Conservation (phyloP, 139 green algal genomes). For the Picochlorum sp. region DNA sequence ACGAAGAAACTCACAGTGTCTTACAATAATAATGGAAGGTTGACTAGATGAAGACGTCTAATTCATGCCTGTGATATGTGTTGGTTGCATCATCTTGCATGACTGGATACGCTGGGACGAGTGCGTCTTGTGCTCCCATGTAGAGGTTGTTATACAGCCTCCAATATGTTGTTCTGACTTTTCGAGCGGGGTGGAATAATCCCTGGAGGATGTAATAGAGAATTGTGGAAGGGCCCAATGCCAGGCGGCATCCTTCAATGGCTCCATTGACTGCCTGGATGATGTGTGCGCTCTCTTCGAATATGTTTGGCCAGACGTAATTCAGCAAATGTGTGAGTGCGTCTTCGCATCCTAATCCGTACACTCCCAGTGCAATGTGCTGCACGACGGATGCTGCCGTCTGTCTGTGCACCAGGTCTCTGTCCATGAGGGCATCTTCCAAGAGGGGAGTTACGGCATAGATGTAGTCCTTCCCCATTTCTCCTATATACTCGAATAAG, state of each 20-base stretch:
- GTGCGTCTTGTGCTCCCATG: constrained; percentile 82
- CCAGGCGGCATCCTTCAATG: constrained; percentile 83
- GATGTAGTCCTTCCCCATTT: constrained; percentile 99
- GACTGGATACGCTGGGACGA: constrained; percentile 73
- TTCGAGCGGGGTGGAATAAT: constrained; percentile 88
- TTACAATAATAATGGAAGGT: background rate
- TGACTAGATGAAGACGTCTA: constrained; percentile 81
- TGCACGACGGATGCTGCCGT: constrained; percentile 84
- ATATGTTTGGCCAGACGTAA: constrained; percentile 98
- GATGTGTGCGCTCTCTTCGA: constrained; percentile 92
- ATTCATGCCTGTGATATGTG: constrained; percentile 81
- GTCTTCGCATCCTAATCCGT: constrained; percentile 94
- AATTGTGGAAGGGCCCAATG: constrained; percentile 75
- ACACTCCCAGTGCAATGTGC: constrained; percentile 79
- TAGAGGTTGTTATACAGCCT: constrained; percentile 98
- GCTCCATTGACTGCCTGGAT: constrained; percentile 85
- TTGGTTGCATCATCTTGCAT: constrained; percentile 71
- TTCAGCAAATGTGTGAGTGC: constrained; percentile 94
- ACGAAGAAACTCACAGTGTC: background rate
- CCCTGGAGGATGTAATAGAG: constrained; percentile 87
- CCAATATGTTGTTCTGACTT: constrained; percentile 94
- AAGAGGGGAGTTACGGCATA: constrained; percentile 93
- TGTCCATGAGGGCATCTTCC: constrained; percentile 93
- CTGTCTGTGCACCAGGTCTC: constrained; percentile 93
- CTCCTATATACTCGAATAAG: constrained; percentile 99